Percentiles rank a stretch among this genome's conserved stretches.
phyloP scores from a whole-genome alignment of 2,329 filamentous ascomycete species.

The Hymenoscyphus linearis region DNA sequence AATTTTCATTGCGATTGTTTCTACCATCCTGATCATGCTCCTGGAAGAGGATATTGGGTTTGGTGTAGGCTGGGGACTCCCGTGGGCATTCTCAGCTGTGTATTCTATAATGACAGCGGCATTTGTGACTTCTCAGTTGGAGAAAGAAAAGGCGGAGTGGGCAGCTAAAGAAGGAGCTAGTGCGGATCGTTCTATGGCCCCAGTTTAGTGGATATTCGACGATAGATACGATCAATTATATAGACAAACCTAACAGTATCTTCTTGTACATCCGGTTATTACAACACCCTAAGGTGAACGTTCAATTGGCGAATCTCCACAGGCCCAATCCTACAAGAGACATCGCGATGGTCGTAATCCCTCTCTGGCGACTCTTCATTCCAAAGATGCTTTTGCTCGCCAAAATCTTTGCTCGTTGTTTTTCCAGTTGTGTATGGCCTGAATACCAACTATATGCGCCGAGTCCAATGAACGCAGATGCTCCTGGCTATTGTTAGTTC shows the following conservation, averaged over 20 bases:
- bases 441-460: slow-evolving; percentile 74
- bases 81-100: slow-evolving; percentile 18
- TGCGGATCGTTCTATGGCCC: slow-evolving; percentile 4
- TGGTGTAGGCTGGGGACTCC: slow-evolving; percentile 28
- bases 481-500: slow-evolving; percentile 45
- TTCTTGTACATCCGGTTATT: slow-evolving; percentile 1
- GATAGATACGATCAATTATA: background rate
- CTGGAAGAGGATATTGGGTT: slow-evolving; percentile 23
- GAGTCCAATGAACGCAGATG: slow-evolving; percentile 68
- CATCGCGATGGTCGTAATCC: slow-evolving; percentile 63
- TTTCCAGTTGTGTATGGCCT: slow-evolving; percentile 65
- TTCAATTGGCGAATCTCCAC: slow-evolving; percentile 41
- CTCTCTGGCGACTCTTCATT: slow-evolving; percentile 63
- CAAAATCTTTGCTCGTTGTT: slow-evolving; percentile 60
- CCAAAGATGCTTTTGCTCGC: slow-evolving; percentile 66
- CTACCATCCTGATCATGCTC: slow-evolving; percentile 24
- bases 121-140: slow-evolving; percentile 19
- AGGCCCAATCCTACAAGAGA: slow-evolving; percentile 65
- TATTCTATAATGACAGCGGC: slow-evolving; percentile 17
- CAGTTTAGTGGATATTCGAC: slow-evolving; percentile 11
- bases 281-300: background rate
- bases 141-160: slow-evolving; percentile 20
- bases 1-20: slow-evolving; percentile 21
- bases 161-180: slow-evolving; percentile 11
- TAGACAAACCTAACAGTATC: background rate